These are phyloP conservation scores for Malania oleifera DNA, from an alignment of 164 flowering plant species.

Conservation along the genomic window DNA sequence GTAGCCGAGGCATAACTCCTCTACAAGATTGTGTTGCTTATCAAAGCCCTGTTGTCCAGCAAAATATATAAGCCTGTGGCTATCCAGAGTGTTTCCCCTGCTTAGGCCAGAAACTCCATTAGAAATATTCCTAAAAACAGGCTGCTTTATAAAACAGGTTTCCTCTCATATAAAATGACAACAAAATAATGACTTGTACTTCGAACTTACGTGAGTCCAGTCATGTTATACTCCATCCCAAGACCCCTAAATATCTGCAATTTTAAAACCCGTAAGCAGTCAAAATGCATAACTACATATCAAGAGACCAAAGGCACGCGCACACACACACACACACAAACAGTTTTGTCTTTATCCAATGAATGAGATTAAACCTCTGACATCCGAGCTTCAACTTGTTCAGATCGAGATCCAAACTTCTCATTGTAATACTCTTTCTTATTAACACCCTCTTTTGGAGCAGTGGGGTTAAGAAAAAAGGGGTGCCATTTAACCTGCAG, in stretches of 20 bases:
- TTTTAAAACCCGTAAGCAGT: not conserved
- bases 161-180: not conserved
- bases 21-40: slow-evolving; percentile 83
- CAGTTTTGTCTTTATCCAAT: not conserved
- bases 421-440: slow-evolving; percentile 49
- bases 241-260: slow-evolving; percentile 60
- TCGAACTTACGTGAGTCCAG: slow-evolving; percentile 78
- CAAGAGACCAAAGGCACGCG: not conserved
- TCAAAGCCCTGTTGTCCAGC: slow-evolving; percentile 68
- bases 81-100: slow-evolving; percentile 88
- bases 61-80: slow-evolving; percentile 79
- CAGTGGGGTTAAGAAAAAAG: slow-evolving; percentile 67
- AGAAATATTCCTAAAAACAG: not conserved
- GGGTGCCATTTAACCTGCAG: slow-evolving; percentile 87
- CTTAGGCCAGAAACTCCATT: slow-evolving; percentile 15
- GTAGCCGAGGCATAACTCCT: slow-evolving; percentile 74
- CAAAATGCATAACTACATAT: not conserved
- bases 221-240: slow-evolving; percentile 58
- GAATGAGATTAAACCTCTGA: slow-evolving; percentile 48
- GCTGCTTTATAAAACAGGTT: not conserved
- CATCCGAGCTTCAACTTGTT: slow-evolving; percentile 53
- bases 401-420: slow-evolving; percentile 63
- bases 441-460: slow-evolving; percentile 74
- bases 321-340: not conserved
- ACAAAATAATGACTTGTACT: not conserved